These are phyloP conservation scores for Luvunga scandens DNA, from an alignment of 345 rosid species.

Conservation along the genomic window DNA sequence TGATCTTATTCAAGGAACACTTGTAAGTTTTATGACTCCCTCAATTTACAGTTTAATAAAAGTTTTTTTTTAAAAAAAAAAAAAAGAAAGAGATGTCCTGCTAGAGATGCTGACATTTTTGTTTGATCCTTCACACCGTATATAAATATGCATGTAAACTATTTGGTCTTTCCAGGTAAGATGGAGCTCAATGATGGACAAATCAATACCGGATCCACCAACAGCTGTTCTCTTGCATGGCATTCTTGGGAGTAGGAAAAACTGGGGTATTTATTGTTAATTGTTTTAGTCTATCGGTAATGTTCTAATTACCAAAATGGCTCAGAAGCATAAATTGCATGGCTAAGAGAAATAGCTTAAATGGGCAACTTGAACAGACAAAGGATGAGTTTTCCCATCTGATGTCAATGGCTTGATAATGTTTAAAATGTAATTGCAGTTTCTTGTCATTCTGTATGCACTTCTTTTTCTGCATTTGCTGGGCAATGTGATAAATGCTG, in stretches of 20 bases:
- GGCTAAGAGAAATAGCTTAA: not conserved
- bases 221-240: slow-evolving; percentile 95
- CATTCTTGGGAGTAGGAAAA: slow-evolving; percentile 83
- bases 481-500: not conserved
- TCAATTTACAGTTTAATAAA: not conserved
- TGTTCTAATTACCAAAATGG: not conserved
- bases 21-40: slow-evolving; percentile 48
- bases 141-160: not conserved
- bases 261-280: slow-evolving; percentile 65
- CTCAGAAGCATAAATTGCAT: too few species aligned
- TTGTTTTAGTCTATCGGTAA: not conserved
- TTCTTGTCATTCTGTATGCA: not conserved
- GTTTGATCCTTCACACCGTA: not conserved
- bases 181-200: slow-evolving; percentile 66
- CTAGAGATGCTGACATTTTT: not conserved
- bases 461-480: not conserved
- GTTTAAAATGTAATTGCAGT: not conserved
- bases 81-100: not conserved
- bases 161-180: slow-evolving; percentile 51
- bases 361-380: too few species aligned
- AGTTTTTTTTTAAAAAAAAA: too few species aligned
- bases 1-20: slow-evolving; percentile 88
- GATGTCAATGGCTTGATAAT: not conserved
- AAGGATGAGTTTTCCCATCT: not conserved
- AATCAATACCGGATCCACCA: slow-evolving; percentile 78